Conservation (phyloP, 2,329 filamentous ascomycete genomes). For the Claviceps cyperi region DNA sequence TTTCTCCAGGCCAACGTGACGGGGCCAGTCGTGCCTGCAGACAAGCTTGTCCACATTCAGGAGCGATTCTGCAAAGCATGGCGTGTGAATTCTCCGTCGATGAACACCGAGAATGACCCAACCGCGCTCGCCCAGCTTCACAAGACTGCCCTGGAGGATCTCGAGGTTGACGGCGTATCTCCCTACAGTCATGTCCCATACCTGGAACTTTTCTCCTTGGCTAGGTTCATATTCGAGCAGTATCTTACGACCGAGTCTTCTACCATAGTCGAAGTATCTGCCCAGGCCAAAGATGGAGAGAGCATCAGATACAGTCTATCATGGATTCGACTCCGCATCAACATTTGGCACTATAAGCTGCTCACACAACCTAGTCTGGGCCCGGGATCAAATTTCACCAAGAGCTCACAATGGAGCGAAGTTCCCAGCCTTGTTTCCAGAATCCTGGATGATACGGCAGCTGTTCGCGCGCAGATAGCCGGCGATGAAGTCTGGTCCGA, state of each 20-base stretch:
- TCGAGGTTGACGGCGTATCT: slow-evolving; percentile 73
- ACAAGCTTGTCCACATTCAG: slow-evolving; percentile 16
- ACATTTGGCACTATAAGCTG: slow-evolving; percentile 54
- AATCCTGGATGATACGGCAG: slow-evolving; percentile 29
- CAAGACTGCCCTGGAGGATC: slow-evolving; percentile 45
- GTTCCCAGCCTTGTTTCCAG: slow-evolving; percentile 39
- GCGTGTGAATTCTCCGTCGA: slow-evolving; percentile 1
- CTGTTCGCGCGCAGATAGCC: slow-evolving; percentile 26
- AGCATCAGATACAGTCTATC: slow-evolving; percentile 31
- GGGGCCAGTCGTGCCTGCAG: slow-evolving; percentile 53
- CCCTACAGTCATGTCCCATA: slow-evolving; percentile 74
- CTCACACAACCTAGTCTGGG: slow-evolving; percentile 42
- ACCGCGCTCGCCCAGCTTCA: slow-evolving; percentile 27
- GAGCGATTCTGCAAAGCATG: slow-evolving; percentile 27
- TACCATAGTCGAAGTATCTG: slow-evolving; percentile 14
- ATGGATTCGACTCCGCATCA: slow-evolving; percentile 57
- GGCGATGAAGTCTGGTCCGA: slow-evolving; percentile 23
- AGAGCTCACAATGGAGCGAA: slow-evolving; percentile 43
- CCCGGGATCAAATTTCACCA: slow-evolving; percentile 38
- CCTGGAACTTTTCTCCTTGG: slow-evolving; percentile 70
- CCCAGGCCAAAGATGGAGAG: slow-evolving; percentile 21
- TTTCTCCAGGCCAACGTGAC: slow-evolving; percentile 84
- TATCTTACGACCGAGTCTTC: slow-evolving; percentile 10
- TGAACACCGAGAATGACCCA: not conserved
- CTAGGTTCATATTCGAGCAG: slow-evolving; percentile 34